Percentiles rank a stretch among this genome's conserved stretches.
phyloP scores from a whole-genome alignment of 2,329 filamentous ascomycete species.

The Cladosporium sp. region DNA sequence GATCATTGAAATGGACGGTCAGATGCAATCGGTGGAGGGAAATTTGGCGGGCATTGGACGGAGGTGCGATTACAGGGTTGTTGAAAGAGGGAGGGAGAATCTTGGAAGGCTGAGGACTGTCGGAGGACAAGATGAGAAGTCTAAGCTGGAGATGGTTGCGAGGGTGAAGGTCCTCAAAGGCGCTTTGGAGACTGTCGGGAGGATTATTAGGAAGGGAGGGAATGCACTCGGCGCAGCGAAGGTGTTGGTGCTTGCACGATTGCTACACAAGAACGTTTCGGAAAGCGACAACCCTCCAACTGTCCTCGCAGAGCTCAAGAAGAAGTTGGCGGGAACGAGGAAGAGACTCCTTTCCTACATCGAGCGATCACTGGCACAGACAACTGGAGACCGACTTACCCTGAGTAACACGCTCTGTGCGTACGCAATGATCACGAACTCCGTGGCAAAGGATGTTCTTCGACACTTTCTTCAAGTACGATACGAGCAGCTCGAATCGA shows the following conservation, averaged over 20 bases:
- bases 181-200: slow-evolving; percentile 49
- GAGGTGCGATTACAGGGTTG: slow-evolving; percentile 66
- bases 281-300: slow-evolving; percentile 44
- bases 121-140: slow-evolving; percentile 12
- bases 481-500: slow-evolving; percentile 60
- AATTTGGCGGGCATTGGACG: slow-evolving; percentile 68
- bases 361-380: slow-evolving; percentile 46
- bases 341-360: slow-evolving; percentile 61
- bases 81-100: slow-evolving; percentile 47
- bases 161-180: slow-evolving; percentile 47
- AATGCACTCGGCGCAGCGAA: slow-evolving; percentile 57
- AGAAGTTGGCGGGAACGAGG: slow-evolving; percentile 58
- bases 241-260: slow-evolving; percentile 64
- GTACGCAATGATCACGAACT: slow-evolving; percentile 75
- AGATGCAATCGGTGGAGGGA: slow-evolving; percentile 70
- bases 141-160: slow-evolving; percentile 15
- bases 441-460: slow-evolving; percentile 72
- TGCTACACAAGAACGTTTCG: slow-evolving; percentile 69
- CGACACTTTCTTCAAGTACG: slow-evolving; percentile 72
- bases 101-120: neutral
- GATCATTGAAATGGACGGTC: slow-evolving; percentile 82
- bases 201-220: slow-evolving; percentile 47
- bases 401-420: slow-evolving; percentile 73
- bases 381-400: slow-evolving; percentile 33
- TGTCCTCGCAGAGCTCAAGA: slow-evolving; percentile 59